phyloP scores from a whole-genome alignment of 148 eudicot species.

The Camellia lanceoleosa region DNA sequence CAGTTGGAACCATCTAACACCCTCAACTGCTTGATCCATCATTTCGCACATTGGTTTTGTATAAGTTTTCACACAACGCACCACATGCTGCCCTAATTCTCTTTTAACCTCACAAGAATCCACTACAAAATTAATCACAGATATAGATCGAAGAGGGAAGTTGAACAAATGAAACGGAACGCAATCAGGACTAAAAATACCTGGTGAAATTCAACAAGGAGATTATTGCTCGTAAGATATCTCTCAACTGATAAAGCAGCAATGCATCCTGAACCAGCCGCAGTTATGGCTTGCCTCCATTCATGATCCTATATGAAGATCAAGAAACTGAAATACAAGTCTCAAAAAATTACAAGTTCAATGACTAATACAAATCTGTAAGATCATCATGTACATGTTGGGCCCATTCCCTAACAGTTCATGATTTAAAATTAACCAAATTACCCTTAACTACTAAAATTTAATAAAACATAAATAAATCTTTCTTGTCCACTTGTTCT shows the following conservation, averaged over 20 bases:
- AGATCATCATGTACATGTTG: neutral
- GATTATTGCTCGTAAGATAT: slow-evolving; percentile 80
- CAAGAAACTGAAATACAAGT: neutral
- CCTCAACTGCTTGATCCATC: no score
- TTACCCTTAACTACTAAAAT: no score
- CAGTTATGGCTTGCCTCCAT: slow-evolving; percentile 99
- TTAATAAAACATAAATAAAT: no score
- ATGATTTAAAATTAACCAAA: no score
- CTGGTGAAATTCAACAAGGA: slow-evolving; percentile 97
- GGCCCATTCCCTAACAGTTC: neutral
- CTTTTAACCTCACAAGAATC: no score
- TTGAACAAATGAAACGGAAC: no score
- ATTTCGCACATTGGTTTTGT: no score
- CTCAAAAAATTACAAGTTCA: neutral
- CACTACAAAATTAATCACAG: no score
- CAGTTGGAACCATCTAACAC: neutral
- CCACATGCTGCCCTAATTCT: no score
- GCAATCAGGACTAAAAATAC: slow-evolving; percentile 28
- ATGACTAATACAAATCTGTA: neutral
- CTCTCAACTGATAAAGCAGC: slow-evolving; percentile 98
- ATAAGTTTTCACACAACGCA: no score
- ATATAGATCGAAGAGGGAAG: no score
- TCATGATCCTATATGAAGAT: slow-evolving; percentile 65
- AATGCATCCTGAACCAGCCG: slow-evolving; percentile 98
- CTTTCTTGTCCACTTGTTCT: no score